phyloP scores from a whole-genome alignment of 805 yeast species.

The Metschnikowia baotianmanensis region DNA sequence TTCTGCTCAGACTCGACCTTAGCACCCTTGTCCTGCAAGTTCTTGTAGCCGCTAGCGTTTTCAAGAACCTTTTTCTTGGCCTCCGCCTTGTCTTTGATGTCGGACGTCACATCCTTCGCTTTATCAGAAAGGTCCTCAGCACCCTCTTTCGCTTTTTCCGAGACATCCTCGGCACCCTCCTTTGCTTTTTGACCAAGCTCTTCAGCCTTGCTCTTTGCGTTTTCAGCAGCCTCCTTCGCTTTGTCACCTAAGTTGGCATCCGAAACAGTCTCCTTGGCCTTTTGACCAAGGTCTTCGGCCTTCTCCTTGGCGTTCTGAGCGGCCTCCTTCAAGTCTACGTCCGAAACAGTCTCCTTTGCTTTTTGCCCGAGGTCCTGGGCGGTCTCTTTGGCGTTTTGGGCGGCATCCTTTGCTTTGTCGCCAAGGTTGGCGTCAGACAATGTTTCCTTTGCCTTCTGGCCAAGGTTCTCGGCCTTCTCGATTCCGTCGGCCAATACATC shows the following conservation, averaged over 20 bases:
- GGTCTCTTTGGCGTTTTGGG: slow-evolving; percentile 3
- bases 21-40: slow-evolving; percentile 44
- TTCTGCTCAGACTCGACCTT: slow-evolving; percentile 43
- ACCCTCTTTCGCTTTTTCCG: slow-evolving; percentile 6
- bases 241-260: slow-evolving; percentile 14
- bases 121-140: slow-evolving; percentile 16
- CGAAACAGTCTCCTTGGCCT: slow-evolving; percentile 10
- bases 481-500: slow-evolving; percentile 33
- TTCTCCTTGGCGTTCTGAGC: slow-evolving; percentile 11
- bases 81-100: slow-evolving; percentile 11
- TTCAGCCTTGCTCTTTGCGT: not conserved
- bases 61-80: slow-evolving; percentile 25
- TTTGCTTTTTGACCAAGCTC: not conserved
- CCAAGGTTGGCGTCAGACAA: slow-evolving; percentile 5
- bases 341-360: slow-evolving; percentile 13
- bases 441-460: slow-evolving; percentile 13
- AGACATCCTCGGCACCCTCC: slow-evolving; percentile 1
- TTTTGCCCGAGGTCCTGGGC: slow-evolving; percentile 16
- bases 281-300: slow-evolving; percentile 15
- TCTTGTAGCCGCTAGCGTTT: slow-evolving; percentile 35
- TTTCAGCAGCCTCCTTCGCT: slow-evolving; percentile 9
- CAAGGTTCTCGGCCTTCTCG: slow-evolving; percentile 23
- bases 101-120: slow-evolving; percentile 17
- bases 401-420: slow-evolving; percentile 3
- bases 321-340: too few relatives aligned